Percentiles rank a stretch among this genome's conserved stretches.
These are phyloP conservation scores for Verticillium zaregamsianum DNA, from an alignment of 2,329 filamentous ascomycete species.

Conservation along the genomic window DNA sequence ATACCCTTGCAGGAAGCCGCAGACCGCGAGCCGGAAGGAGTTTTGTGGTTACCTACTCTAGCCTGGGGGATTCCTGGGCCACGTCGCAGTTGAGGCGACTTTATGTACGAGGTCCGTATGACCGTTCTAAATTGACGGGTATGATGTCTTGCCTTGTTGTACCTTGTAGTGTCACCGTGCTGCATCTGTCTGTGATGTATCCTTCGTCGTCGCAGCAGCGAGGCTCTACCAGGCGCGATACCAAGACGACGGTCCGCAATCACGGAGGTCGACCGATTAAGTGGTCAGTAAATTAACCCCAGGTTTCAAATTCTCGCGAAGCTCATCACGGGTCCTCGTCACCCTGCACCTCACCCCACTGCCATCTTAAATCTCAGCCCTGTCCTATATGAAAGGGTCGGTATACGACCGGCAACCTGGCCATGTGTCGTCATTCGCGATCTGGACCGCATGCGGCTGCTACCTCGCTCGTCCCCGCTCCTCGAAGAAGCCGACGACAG, in stretches of 20 bases:
- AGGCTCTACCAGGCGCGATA: not conserved
- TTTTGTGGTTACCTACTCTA: not conserved
- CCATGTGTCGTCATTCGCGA: not conserved
- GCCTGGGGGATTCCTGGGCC: not conserved
- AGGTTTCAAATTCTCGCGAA: not conserved
- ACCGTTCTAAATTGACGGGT: not conserved
- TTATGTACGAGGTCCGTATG: not conserved
- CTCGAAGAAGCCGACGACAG: too few species aligned
- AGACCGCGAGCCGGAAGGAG: not conserved
- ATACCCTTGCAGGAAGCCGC: not conserved
- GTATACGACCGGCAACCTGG: not conserved
- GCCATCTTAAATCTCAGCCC: not conserved
- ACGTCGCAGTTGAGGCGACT: not conserved
- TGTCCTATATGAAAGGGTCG: not conserved
- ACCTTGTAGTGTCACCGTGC: too few species aligned
- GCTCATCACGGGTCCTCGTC: not conserved
- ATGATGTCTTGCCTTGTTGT: not conserved
- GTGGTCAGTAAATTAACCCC: not conserved
- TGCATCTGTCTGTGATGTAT: not conserved
- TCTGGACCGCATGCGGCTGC: not conserved
- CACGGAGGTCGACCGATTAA: not conserved
- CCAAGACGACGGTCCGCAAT: not conserved
- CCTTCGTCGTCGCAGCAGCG: not conserved
- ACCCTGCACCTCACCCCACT: not conserved
- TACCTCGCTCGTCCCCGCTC: not conserved